Base-by-base conservation (phyloP, 371 early-diverging fungal genomes). In the Mortierella sp. region DNA sequence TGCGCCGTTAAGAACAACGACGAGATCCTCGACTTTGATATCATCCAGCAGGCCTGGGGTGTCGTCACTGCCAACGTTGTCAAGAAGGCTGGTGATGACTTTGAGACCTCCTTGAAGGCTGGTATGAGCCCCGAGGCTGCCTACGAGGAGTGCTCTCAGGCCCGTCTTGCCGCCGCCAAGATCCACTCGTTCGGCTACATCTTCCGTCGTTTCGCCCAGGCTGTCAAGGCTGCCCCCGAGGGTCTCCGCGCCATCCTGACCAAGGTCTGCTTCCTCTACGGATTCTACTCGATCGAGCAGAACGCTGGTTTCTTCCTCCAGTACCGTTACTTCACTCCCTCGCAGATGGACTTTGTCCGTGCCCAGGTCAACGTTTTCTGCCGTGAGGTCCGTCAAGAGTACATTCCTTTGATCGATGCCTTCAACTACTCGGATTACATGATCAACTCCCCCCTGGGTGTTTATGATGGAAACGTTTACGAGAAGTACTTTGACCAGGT, bases 381-480 rank as follows among this genome's bases (percentile, higher is more conserved):
- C 90, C 90, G 90, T 47, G 90, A 89, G 54, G 92, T 97, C 8
- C 93, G 98, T 79, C 91, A 93, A 47, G 94, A 97, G 81, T 95
- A 96, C 70, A 95, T 97, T 83, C 93, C 96, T 14, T 90, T 98
- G 63, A 96, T 96, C 28, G 98, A 98, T 80, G 89, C 97, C 38
- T 98, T 97, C 89, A 95, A 94, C 84, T 93, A 94, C 88, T 89
- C 95, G 31, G 98, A 98, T 88, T 97, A 94, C 86, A 92, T 96
- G 50, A 87, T 98, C 88, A 96, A 97, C 91, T 96, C 96, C 73
- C 97, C 98, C 34, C 88, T 98, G 21, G 98, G 98, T 42, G 92
- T 95, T 60, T 93, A 91, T 75, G 97, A 98, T 77, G 98, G 98
- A 80, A 94, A 97, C 84, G 92, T 96, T 13, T 97, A 97, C 87